Conservation (phyloP, 202 grass and related monocot genomes). For the Dendrocalamus latiflorus region DNA sequence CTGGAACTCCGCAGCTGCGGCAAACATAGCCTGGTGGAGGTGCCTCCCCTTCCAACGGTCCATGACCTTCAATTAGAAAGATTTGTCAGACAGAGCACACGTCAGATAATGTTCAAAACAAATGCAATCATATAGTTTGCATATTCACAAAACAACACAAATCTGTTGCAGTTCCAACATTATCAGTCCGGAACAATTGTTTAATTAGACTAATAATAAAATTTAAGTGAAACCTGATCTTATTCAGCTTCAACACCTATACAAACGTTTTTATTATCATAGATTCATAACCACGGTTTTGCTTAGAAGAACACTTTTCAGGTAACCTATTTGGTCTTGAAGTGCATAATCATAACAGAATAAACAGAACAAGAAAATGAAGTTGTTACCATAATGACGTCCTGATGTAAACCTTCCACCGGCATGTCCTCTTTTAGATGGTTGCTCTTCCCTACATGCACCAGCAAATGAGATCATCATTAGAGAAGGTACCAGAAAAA, state of each 20-base stretch:
- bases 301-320: neutral
- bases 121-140: neutral
- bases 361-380: neutral
- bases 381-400: slow-evolving; percentile 18
- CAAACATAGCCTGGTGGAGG: slow-evolving; percentile 59
- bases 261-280: neutral
- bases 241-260: neutral
- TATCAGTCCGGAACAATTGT: neutral
- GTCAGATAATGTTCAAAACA: neutral
- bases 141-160: neutral
- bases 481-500: neutral
- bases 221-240: neutral
- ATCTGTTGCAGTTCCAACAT: neutral
- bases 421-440: slow-evolving; percentile 21
- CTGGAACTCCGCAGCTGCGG: slow-evolving; percentile 35
- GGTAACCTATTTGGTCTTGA: neutral
- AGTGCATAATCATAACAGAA: neutral
- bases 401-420: slow-evolving; percentile 33
- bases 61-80: slow-evolving; percentile 36
- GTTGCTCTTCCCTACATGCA: slow-evolving; percentile 24
- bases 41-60: slow-evolving; percentile 40
- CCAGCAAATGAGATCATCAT: slow-evolving; percentile 5
- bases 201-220: neutral
- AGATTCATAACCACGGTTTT: neutral
- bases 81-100: neutral